These are phyloP conservation scores for Pseudonitzschia multiseries DNA, from an alignment of 108 stramenopile species.

Conservation along the genomic window DNA sequence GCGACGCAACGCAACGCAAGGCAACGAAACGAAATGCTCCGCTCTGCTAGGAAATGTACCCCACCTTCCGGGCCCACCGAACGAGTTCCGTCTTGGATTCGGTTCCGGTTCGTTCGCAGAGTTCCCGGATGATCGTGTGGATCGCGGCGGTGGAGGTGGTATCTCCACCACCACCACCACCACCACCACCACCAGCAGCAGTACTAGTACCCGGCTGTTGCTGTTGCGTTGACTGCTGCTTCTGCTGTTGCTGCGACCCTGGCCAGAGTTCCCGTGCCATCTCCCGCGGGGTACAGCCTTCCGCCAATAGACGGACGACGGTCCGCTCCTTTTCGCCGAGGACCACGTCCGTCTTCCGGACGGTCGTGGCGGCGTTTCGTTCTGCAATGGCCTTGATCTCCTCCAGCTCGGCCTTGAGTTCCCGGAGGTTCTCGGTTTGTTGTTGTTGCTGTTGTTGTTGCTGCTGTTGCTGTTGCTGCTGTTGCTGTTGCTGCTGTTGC, in stretches of 20 bases:
- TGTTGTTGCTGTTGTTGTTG: too few species aligned
- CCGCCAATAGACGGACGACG: conserved; percentile 39
- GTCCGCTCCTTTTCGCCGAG: conserved; percentile 47
- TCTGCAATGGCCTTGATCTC: conserved; percentile 44
- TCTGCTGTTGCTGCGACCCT: not conserved
- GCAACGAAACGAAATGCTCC: too few species aligned
- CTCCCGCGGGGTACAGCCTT: conserved; percentile 52
- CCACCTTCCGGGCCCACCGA: conserved; percentile 59
- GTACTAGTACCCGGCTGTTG: too few species aligned
- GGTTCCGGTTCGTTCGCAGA: conserved; percentile 42
- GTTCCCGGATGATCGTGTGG: conserved; percentile 24
- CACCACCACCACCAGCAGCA: not conserved
- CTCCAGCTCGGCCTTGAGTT: conserved; percentile 38
- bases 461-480: too few species aligned
- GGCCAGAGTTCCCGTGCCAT: conserved; percentile 31
- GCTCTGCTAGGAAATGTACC: conserved; percentile 26
- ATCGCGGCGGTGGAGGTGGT: conserved; percentile 18
- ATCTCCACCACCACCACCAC: not conserved
- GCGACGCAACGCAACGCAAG: too few species aligned
- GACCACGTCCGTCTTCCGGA: conserved; percentile 43
- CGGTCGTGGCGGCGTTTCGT: conserved; percentile 30
- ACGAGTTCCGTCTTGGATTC: conserved; percentile 57
- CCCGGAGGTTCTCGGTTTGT: conserved; percentile 8
- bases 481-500: too few species aligned
- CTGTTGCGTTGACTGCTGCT: too few species aligned